Base-by-base conservation (phyloP, 768 basidiomycete species). In the Lactarius pseudohatsudake region DNA sequence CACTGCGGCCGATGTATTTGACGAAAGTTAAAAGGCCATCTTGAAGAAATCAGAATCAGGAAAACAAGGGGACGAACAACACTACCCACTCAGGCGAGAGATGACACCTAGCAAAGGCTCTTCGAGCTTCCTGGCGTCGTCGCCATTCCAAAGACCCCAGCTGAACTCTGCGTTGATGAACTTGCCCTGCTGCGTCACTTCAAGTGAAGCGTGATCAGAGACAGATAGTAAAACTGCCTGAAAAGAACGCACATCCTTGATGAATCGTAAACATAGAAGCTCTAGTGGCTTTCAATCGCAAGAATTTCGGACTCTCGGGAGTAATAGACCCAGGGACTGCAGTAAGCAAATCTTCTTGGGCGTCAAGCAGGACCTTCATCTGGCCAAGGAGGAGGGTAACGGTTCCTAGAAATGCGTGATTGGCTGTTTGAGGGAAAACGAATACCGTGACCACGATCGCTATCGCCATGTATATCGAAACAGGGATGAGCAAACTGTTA, bases 371-470 rank as follows among this genome's bases (percentile, higher is more conserved):
- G 26, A 57, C 41, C 61, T 74, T 70, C 6, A 78, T 55, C 32
- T 75, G 72, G 22, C 71, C 70, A 1, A 81, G 71, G 40, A 79
- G 75, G 15, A 62, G 72, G 4, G 73, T 72, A n/a, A 75, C 63
- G 11, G 69, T 73, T 22, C 68, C 71, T 55, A 83, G 73, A 43
- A 75, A 75, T 4, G 76, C 70, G 62, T 83, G 81, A 64, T 81
- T 80, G 60, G 85, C 74, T 0, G 83, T 79, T 69, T 83, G 79
- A 8, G 86, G 86, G 73, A 86, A 87, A 59, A 85, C 74, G 61
- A 85, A 71, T 9, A 82, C 61, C 11, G 81, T 80, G 3, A 78
- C 72, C 5, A 80, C 75, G n/a, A 82, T 34, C 0, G 78, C 83
- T 59, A 85, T 82, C n/a, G 76, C 85, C 54, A 81, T 73, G 75